A percentile compares a stretch with the other conserved stretches of the same genome.
These are phyloP conservation scores for Agaricus blazei DNA, from an alignment of 768 basidiomycete genomes.

Conservation along the genomic window DNA sequence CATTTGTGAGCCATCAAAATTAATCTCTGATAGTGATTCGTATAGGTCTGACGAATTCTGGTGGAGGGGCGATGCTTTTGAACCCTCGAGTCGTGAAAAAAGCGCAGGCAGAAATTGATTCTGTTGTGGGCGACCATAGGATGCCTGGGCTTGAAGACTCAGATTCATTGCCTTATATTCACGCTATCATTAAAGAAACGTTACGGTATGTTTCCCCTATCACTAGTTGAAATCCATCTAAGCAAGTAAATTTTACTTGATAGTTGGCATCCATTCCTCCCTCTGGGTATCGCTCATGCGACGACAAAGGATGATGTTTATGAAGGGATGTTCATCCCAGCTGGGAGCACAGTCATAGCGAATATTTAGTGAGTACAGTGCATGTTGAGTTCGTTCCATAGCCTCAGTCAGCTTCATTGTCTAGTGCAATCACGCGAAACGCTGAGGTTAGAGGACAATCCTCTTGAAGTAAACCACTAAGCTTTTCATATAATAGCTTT, in stretches of 20 bases:
- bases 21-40: not conserved
- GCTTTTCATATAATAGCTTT: slow-evolving; percentile 12
- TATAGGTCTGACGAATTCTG: not conserved
- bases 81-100: slow-evolving; percentile 24
- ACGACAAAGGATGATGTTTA: slow-evolving; percentile 30
- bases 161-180: slow-evolving; percentile 21
- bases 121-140: slow-evolving; percentile 22
- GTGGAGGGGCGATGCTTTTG: slow-evolving; percentile 26
- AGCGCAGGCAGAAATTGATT: slow-evolving; percentile 31
- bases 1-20: slow-evolving; percentile 8
- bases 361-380: slow-evolving; percentile 18
- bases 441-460: not conserved
- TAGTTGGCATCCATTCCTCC: slow-evolving; percentile 20
- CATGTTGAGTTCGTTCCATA: too few relatives aligned
- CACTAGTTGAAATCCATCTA: too few relatives aligned
- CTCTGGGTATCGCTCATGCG: slow-evolving; percentile 28
- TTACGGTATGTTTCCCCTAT: slow-evolving; percentile 13
- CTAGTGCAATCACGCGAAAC: not conserved
- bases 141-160: slow-evolving; percentile 27
- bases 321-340: slow-evolving; percentile 30
- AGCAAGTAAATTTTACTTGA: not conserved
- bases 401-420: not conserved
- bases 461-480: not conserved
- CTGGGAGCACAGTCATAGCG: slow-evolving; percentile 21
- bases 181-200: slow-evolving; percentile 19